Conservation (phyloP, 2,329 filamentous ascomycete genomes). For the Rutstroemia sp. region DNA sequence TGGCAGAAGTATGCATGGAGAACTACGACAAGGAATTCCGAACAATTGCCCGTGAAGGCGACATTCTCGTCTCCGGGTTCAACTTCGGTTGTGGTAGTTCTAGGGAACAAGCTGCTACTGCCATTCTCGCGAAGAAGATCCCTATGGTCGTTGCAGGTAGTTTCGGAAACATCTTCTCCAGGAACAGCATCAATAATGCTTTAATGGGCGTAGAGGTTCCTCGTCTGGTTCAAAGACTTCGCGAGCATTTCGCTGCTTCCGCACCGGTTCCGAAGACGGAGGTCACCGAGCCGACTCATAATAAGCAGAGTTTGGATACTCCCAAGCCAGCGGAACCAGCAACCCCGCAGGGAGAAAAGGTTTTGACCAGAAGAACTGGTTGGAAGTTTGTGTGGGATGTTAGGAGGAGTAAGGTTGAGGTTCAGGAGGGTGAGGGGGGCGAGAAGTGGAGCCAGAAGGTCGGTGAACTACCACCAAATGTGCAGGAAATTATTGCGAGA, state of each 20-base stretch:
- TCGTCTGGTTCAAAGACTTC: constrained; percentile 55
- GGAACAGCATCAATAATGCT: constrained; percentile 76
- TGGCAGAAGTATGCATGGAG: constrained; percentile 87
- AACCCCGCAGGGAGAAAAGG: constrained; percentile 38
- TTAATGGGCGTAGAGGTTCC: constrained; percentile 67
- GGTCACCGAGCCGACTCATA: constrained; percentile 44
- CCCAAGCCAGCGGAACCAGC: constrained; percentile 36
- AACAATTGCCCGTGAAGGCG: constrained; percentile 54
- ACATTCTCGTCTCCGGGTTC: constrained; percentile 79
- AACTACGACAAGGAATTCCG: constrained; percentile 80
- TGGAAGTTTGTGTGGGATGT: constrained; percentile 85
- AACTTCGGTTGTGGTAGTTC: constrained; percentile 84
- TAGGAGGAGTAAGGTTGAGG: constrained; percentile 57
- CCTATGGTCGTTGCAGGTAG: constrained; percentile 73
- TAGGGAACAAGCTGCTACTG: constrained; percentile 82
- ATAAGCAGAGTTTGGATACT: constrained; percentile 43
- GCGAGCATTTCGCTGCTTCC: constrained; percentile 45
- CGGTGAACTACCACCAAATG: constrained; percentile 74
- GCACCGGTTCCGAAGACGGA: constrained; percentile 32
- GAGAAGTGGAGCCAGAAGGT: constrained; percentile 72
- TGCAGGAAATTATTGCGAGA: constrained; percentile 75
- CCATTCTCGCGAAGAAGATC: constrained; percentile 73
- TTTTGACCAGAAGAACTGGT: constrained; percentile 64
- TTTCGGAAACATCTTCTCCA: constrained; percentile 76
- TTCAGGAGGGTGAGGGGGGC: constrained; percentile 59